Conservation (phyloP, 148 eudicot species). For the Chenopodium berlandieri region DNA sequence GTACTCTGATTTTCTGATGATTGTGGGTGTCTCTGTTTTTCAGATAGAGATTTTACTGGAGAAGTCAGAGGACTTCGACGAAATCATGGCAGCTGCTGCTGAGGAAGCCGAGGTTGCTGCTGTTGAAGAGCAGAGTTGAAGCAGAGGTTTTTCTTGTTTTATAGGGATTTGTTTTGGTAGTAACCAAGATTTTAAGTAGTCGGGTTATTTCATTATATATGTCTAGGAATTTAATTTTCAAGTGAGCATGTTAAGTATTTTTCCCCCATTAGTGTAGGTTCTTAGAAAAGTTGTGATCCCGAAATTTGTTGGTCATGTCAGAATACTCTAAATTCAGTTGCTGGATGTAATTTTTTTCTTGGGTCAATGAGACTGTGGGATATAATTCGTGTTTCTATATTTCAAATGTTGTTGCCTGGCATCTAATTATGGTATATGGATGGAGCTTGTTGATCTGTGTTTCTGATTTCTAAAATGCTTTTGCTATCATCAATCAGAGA, state of each 20-base stretch:
- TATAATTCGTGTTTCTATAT: background rate
- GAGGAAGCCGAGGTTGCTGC: conserved; percentile 26
- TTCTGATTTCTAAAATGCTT: too few relatives aligned
- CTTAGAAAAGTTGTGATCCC: background rate
- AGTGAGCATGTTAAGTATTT: conserved; percentile 2
- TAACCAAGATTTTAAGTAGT: background rate
- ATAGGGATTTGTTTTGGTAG: conserved; percentile 13
- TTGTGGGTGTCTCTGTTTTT: conserved; percentile 8
- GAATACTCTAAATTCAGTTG: background rate
- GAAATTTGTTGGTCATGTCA: background rate
- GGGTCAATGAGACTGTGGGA: background rate
- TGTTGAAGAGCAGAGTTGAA: conserved; percentile 32
- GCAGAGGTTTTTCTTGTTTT: background rate
- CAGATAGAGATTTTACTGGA: conserved; percentile 72
- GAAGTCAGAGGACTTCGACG: conserved; percentile 65
- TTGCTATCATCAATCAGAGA: background rate
- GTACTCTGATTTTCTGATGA: background rate
- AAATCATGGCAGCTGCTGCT: conserved; percentile 59
- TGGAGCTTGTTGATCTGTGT: background rate
- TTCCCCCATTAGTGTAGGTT: background rate
- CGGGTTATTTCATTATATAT: background rate
- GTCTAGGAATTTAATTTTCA: background rate
- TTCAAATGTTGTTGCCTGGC: background rate
- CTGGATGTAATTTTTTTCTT: conserved; percentile 3
- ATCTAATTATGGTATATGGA: background rate